Evolutionary conservation across 2,329 filamentous ascomycete genomes (phyloP), one percentile per base, ranked within the genome.

Genomic region (Pleoardoris graminearum): DNA sequence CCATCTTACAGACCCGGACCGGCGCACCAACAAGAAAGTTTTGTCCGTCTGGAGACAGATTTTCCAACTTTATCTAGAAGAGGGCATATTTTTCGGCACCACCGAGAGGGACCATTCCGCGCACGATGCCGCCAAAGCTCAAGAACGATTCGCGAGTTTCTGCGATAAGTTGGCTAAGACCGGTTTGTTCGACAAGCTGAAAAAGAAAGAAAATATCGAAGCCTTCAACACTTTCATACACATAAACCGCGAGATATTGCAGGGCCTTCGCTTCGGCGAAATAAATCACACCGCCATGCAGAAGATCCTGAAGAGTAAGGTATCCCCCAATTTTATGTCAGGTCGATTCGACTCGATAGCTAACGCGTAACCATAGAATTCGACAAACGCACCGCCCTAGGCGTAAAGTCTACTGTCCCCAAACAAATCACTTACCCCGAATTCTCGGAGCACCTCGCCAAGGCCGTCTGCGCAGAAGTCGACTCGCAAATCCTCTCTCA

Each of bases 221-320:
- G 87, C 90, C 1, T 82, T 91, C 44, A 76, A 82, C 48, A 81
- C 80, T 21, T 96, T 95, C 64, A 74, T 93, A 55, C 76, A 80
- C 42, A 80, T 95, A 62, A 96, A 96, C 67, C 77, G 83, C 21
- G 81, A 84, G 47, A 80, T 96, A n/a, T 79, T 95, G n/a, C 86
- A 86, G 55, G 88, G 88, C 46, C 79, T 96, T 58, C 86, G 87
- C 53, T 96, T 95, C 62, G 89, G 92, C 65, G 90, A 94, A 67
- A 85, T 95, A 59, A 95, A 96, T 65, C 83, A 84, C 59, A 82
- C 82, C 25, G 91, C 91, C 1, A 84, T 94, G 63, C 78, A 78
- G 29, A 96, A 96, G 72, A 96, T 96, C 46, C 75, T 96, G 48
- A 96, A 96, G 72, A 96, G 87, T 88, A 70, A 57, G 82, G 25